A percentile compares a stretch with the other conserved stretches of the same genome.
phyloP scores from a whole-genome alignment of 352 stramenopile species.

The Aphanomyces invadans region DNA sequence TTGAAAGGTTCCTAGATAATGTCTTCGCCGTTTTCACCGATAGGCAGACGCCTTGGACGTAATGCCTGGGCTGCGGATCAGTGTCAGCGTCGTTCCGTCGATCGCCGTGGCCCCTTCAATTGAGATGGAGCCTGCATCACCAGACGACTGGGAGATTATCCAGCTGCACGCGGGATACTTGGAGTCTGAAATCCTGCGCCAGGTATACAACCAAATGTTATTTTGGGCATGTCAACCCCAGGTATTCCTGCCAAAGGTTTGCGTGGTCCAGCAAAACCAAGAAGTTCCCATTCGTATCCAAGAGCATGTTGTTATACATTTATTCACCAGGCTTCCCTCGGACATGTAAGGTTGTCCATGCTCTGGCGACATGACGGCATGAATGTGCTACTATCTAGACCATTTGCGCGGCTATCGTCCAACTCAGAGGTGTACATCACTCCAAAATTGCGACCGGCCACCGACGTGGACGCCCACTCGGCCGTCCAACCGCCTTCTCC shows the following conservation, averaged over 20 bases:
- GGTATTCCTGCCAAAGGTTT: conserved; percentile 45
- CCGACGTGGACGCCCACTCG: conserved; percentile 35
- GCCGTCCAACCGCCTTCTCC: conserved; percentile 56
- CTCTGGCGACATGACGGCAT: too few species aligned
- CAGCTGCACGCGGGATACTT: conserved; percentile 78
- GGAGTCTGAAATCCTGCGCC: conserved; percentile 71
- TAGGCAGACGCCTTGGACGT: conserved; percentile 53
- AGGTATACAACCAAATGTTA: conserved; percentile 35
- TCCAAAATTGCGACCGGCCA: conserved; percentile 50
- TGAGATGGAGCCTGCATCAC: conserved; percentile 74
- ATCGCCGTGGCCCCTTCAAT: conserved; percentile 61
- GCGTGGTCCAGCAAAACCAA: conserved; percentile 81
- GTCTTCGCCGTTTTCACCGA: too few species aligned
- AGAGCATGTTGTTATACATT: conserved; percentile 63
- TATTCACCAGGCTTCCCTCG: conserved; percentile 45
- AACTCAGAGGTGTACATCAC: conserved; percentile 70
- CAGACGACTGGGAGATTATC: conserved; percentile 87
- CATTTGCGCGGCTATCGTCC: conserved; percentile 56
- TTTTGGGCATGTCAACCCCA: background rate
- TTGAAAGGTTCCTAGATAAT: too few species aligned
- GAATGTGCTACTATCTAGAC: too few species aligned
- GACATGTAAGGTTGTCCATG: conserved; percentile 47
- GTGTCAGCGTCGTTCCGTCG: conserved; percentile 64
- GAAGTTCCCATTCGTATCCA: conserved; percentile 77
- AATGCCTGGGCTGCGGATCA: conserved; percentile 47